Conservation (phyloP, 2,329 filamentous ascomycete species). For the Stemphylium lycopersici region DNA sequence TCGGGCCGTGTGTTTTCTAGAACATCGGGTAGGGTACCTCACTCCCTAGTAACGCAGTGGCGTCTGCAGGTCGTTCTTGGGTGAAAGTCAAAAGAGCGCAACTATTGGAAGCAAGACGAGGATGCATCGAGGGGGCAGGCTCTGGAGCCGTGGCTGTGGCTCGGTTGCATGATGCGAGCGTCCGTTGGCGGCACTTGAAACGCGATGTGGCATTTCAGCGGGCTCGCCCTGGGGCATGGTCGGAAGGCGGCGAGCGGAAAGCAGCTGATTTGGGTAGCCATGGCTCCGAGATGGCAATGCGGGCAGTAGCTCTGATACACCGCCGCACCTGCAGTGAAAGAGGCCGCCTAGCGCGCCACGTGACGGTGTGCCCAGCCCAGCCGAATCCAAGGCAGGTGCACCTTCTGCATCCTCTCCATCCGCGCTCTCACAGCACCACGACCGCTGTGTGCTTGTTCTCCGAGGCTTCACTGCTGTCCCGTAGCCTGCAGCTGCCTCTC, state of each 20-base stretch:
- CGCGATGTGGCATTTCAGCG: constrained; percentile 10
- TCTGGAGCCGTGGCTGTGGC: constrained; percentile 13
- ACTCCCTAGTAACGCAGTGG: constrained; percentile 2
- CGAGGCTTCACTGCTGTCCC: constrained; percentile 35
- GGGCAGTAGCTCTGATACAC: constrained; percentile 16
- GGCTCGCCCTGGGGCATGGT: constrained; percentile 4
- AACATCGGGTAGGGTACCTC: constrained; percentile 9
- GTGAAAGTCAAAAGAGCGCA: constrained; percentile 7
- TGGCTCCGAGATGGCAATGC: constrained; percentile 5
- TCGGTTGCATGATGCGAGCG: constrained; percentile 26
- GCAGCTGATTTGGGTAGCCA: constrained; percentile 12
- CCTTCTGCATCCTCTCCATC: constrained; percentile 27
- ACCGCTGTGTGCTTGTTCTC: constrained; percentile 32
- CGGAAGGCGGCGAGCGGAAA: background rate
- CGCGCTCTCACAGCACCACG: constrained; percentile 28
- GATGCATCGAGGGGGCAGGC: constrained; percentile 35
- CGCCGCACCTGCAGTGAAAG: constrained; percentile 21
- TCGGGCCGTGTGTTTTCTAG: constrained; percentile 13
- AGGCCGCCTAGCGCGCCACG: constrained; percentile 22
- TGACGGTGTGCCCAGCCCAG: constrained; percentile 19
- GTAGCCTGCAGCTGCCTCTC: constrained; percentile 40
- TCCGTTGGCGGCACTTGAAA: constrained; percentile 21
- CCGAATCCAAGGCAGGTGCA: constrained; percentile 20
- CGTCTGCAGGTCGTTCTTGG: constrained; percentile 1
- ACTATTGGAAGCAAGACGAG: background rate